phyloP scores from a whole-genome alignment of 495 filamentous ascomycete species.

The Aspergillus ellipticus region DNA sequence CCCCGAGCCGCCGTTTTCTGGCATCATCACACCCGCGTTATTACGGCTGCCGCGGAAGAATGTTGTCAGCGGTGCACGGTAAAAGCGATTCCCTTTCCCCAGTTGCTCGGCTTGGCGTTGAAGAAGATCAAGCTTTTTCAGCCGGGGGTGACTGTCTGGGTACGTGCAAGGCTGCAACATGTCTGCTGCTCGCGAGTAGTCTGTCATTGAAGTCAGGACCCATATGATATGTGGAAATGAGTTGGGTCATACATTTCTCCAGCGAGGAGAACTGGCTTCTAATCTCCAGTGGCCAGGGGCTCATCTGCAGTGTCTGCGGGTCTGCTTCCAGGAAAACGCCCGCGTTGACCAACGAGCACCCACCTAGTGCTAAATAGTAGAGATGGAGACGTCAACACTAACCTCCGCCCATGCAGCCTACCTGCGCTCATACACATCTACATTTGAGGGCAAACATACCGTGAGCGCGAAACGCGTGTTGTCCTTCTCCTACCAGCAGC shows the following conservation, averaged over 20 bases:
- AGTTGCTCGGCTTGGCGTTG: slow-evolving; percentile 51
- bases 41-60: slow-evolving; percentile 58
- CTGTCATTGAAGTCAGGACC: slow-evolving; percentile 17
- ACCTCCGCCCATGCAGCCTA: no score
- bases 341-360: slow-evolving; percentile 62
- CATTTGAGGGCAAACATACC: slow-evolving; percentile 34
- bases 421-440: no score
- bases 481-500: slow-evolving; percentile 59
- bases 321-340: slow-evolving; percentile 65
- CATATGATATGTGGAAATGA: slow-evolving; percentile 4
- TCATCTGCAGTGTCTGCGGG: slow-evolving; percentile 46
- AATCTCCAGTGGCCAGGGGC: slow-evolving; percentile 59
- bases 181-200: slow-evolving; percentile 52
- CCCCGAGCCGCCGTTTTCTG: slow-evolving; percentile 53
- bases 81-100: slow-evolving; percentile 50
- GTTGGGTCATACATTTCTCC: slow-evolving; percentile 47
- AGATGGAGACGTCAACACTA: not conserved
- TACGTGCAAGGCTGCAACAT: slow-evolving; percentile 60
- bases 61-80: slow-evolving; percentile 57
- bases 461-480: slow-evolving; percentile 63
- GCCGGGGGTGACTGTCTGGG: slow-evolving; percentile 51
- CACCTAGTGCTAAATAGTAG: slow-evolving; percentile 50
- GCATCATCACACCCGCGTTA: slow-evolving; percentile 59
- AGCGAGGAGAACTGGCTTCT: slow-evolving; percentile 39
- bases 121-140: slow-evolving; percentile 55